These are phyloP conservation scores for Triticum monococcum DNA, from an alignment of 176 grass and related monocot genomes.

Conservation along the genomic window DNA sequence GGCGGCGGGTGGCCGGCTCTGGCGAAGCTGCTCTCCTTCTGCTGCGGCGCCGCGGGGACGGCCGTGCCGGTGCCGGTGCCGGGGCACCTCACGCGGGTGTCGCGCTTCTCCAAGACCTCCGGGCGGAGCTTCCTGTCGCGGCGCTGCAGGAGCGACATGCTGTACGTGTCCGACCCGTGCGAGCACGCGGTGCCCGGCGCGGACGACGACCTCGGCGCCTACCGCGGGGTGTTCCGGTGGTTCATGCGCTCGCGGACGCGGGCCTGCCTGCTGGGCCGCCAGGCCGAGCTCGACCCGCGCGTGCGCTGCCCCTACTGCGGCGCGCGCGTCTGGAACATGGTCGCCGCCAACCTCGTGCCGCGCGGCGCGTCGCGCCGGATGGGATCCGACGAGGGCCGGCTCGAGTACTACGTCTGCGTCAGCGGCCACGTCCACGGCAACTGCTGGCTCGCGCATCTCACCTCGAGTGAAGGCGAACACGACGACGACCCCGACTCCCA, in stretches of 20 bases:
- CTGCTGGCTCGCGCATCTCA: conserved; percentile 84
- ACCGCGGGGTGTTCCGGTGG: conserved; percentile 75
- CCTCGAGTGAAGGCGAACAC: conserved; percentile 38
- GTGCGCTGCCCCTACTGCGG: conserved; percentile 78
- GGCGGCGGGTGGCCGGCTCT: conserved; percentile 83
- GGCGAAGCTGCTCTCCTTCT: conserved; percentile 80
- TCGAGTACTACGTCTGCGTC: conserved; percentile 90
- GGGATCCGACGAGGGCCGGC: conserved; percentile 41
- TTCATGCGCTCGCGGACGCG: conserved; percentile 75
- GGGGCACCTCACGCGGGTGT: conserved; percentile 52
- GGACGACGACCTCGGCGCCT: conserved; percentile 52
- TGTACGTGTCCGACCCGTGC: conserved; percentile 85
- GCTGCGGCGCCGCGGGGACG: conserved; percentile 43
- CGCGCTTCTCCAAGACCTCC: conserved; percentile 90
- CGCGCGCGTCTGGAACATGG: conserved; percentile 82
- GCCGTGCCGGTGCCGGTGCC: neutral
- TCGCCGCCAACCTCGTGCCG: conserved; percentile 57
- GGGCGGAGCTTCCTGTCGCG: conserved; percentile 72
- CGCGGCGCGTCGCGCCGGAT: conserved; percentile 56
- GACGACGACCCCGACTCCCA: neutral
- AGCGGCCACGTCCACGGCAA: conserved; percentile 80
- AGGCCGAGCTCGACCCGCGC: conserved; percentile 52
- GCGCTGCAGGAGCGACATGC: conserved; percentile 60
- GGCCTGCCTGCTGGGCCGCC: conserved; percentile 51
- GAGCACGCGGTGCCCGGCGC: conserved; percentile 49